Evolutionary conservation across 106 monocot genomes (phyloP).

Genomic region (Chionographis japonica): DNA sequence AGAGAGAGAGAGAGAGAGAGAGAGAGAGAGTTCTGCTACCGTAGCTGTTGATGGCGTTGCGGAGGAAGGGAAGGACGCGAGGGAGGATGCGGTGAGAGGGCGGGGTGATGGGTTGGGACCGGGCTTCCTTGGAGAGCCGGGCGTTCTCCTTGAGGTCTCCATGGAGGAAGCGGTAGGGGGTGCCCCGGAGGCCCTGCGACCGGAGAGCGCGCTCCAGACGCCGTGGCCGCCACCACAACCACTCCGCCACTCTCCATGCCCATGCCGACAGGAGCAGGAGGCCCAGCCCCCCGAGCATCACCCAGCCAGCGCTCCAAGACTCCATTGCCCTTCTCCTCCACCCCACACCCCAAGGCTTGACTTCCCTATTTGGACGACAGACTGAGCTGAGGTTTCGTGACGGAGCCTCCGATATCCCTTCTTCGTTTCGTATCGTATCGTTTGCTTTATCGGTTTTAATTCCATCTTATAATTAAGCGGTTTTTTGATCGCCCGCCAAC

Average conservation of each 20-base stretch:
- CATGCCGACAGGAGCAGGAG: background rate
- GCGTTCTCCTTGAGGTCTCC: slow-evolving; percentile 29
- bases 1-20: too few species aligned
- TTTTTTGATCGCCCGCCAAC: too few species aligned
- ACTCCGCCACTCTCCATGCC: slow-evolving; percentile 4
- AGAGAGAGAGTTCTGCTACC: slow-evolving; percentile 3
- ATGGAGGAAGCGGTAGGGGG: slow-evolving; percentile 24
- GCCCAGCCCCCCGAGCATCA: too few species aligned
- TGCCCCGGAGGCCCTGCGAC: slow-evolving; percentile 56
- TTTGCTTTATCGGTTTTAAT: too few species aligned
- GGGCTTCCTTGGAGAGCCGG: slow-evolving; percentile 18
- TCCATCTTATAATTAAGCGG: too few species aligned
- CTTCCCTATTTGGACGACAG: too few species aligned
- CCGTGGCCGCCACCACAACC: slow-evolving; percentile 35
- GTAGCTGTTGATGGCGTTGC: background rate
- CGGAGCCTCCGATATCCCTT: too few species aligned
- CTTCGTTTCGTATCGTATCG: too few species aligned
- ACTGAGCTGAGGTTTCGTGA: too few species aligned
- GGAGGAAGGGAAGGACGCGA: slow-evolving; percentile 29
- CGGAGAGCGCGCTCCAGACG: slow-evolving; percentile 39
- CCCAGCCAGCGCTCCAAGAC: too few species aligned
- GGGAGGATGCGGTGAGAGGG: slow-evolving; percentile 36
- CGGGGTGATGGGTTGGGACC: slow-evolving; percentile 29
- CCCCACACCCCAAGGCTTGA: too few species aligned
- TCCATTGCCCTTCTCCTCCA: too few species aligned